Evolutionary conservation across 2,329 filamentous ascomycete species (phyloP), one percentile per base, ranked within the genome.

Genomic region (Fusarium sp.): DNA sequence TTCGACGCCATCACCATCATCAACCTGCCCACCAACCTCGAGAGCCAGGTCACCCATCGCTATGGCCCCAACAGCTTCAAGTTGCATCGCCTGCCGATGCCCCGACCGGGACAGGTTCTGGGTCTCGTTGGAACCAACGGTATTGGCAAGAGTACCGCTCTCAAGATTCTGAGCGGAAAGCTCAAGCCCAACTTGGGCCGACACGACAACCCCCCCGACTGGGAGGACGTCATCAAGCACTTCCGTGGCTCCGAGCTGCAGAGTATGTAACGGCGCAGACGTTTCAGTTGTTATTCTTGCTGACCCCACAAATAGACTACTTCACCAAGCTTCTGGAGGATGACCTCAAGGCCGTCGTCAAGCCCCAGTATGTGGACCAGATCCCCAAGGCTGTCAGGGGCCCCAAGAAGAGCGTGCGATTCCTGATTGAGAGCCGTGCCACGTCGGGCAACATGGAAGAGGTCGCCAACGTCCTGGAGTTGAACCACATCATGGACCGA

Each of bases 1-100:
- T 99, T 99, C 85, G 93, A 95, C 82, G 97, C 97, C 80, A 99
- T 99, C 86, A 97, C 96, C 84, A 99, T 99, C 85, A 99, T 99
- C 95, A 99, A 99, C 88, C 88, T 99, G 89, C 97, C 97, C 79
- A 99, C 97, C 84, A 99, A 99, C 87, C 93, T 99, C 85, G 97
- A 99, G 85, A 97, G 93, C 77, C 94, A 98, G 84, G 95, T 99
- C 81, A 98, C 97, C 78, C 97, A 99, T 85, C 94, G 97, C 83
- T 99, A 99, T 88, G 97, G 96, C 65, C 96, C 97, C 84, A 99
- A 99, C 90, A 98, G 95, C 87, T 99, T 99, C 92, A 99, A 99
- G 90, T 92, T 99, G 77, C 97, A 99, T 85, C 92, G 97, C 79
- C 89, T 98, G 81, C 97, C 97, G 67, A 98, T 96, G 90, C 97